Evolutionary conservation across 2,329 filamentous ascomycete genomes (phyloP).

Genomic region (Aspergillus sp.): DNA sequence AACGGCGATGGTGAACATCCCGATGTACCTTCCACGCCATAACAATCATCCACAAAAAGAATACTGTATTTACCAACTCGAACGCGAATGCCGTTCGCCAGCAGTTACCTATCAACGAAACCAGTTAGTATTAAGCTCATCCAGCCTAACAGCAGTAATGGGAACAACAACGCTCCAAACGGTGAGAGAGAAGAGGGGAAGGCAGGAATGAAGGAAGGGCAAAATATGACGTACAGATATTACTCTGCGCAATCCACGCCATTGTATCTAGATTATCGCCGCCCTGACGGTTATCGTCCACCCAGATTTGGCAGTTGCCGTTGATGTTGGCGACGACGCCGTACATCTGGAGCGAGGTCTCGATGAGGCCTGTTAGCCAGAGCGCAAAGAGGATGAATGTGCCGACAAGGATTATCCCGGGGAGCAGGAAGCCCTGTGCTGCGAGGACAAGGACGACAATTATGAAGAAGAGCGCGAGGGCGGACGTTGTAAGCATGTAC

Average conservation of each 20-base stretch:
- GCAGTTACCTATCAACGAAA: conserved; percentile 49
- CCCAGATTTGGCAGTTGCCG: conserved; percentile 59
- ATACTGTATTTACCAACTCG: conserved; percentile 62
- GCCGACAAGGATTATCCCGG: conserved; percentile 59
- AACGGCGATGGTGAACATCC: conserved; percentile 26
- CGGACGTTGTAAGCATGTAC: conserved; percentile 59
- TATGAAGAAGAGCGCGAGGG: conserved; percentile 59
- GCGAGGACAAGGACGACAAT: conserved; percentile 58
- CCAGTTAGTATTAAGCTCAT: not conserved
- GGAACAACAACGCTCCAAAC: not conserved
- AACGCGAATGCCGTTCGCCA: conserved; percentile 66
- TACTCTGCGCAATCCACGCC: conserved; percentile 63
- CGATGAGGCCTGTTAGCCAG: conserved; percentile 62
- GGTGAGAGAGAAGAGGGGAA: not conserved
- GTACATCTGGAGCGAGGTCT: conserved; percentile 63
- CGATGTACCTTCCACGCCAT: conserved; percentile 57
- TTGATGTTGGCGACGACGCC: conserved; percentile 57
- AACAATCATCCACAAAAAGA: conserved; percentile 66
- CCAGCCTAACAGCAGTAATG: not conserved
- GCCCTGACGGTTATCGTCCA: conserved; percentile 45
- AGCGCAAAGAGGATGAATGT: conserved; percentile 63
- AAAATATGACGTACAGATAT: conserved; percentile 54
- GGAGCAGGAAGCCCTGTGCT: conserved; percentile 56
- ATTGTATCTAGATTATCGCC: conserved; percentile 57
- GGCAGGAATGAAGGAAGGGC: not conserved